Conservation (phyloP, 257 asterid species). For the Capsicum chinense region DNA sequence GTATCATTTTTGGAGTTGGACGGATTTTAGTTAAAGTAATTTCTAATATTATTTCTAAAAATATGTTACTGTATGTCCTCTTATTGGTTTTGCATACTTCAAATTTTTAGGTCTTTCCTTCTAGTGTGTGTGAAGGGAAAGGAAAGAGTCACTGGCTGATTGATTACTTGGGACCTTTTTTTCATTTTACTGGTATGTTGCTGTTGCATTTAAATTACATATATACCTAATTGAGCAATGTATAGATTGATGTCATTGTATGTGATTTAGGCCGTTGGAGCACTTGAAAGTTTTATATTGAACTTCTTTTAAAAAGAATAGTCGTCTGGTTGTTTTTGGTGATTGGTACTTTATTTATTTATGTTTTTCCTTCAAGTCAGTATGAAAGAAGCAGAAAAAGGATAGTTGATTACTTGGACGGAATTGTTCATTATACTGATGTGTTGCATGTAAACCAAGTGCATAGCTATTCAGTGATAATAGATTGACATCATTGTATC, state of each 20-base stretch:
- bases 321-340: not conserved
- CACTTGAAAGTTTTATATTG: not conserved
- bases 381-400: not conserved
- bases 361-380: slow-evolving; percentile 10
- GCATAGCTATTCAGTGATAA: not conserved
- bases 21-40: too few relatives aligned
- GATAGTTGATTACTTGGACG: not conserved
- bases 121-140: not conserved
- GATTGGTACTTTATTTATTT: not conserved
- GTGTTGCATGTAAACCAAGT: not conserved
- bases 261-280: not conserved
- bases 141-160: not conserved
- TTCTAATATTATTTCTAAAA: too few relatives aligned
- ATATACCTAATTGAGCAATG: not conserved
- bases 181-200: not conserved
- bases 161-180: not conserved
- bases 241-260: not conserved
- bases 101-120: not conserved
- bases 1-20: too few relatives aligned
- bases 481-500: not conserved
- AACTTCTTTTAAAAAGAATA: not conserved
- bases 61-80: too few relatives aligned
- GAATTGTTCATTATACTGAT: not conserved
- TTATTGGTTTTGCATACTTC: not conserved
- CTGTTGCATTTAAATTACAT: not conserved